phyloP scores from a whole-genome alignment of 1,139 yeast genomes.

The Candida albicans region DNA sequence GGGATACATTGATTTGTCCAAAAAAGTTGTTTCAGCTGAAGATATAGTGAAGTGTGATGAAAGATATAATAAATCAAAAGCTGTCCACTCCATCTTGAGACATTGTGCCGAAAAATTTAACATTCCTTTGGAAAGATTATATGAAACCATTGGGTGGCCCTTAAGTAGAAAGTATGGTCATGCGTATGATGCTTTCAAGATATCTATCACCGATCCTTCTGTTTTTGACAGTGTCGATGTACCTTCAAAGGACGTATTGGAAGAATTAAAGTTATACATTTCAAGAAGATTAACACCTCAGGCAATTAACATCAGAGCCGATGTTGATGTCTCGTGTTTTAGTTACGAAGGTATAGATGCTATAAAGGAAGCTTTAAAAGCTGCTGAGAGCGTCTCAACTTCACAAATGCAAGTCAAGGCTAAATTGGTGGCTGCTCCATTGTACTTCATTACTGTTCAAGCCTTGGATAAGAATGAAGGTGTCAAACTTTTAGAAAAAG shows the following conservation, averaged over 20 bases:
- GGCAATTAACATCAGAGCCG: constrained; percentile 96
- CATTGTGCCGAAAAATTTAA: constrained; percentile 98
- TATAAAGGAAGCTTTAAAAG: constrained; percentile 80
- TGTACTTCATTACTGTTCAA: constrained; percentile 90
- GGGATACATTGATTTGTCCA: constrained; percentile 95
- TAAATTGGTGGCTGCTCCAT: constrained; percentile 95
- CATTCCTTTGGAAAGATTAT: constrained; percentile 79
- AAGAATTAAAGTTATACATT: constrained; percentile 81
- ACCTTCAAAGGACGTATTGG: constrained; percentile 72
- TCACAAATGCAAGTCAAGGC: constrained; percentile 87
- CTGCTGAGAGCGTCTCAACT: constrained; percentile 83
- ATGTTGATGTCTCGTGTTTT: constrained; percentile 95
- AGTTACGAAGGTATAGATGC: constrained; percentile 98
- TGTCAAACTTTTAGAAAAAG: constrained; percentile 70
- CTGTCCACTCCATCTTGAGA: constrained; percentile 94
- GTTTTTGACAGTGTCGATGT: constrained; percentile 79
- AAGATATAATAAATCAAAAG: constrained; percentile 93
- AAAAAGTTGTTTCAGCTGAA: constrained; percentile 97
- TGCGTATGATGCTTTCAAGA: constrained; percentile 95
- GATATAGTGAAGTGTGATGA: constrained; percentile 98
- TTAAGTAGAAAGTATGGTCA: constrained; percentile 93
- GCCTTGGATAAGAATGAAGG: constrained; percentile 92
- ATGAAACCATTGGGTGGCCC: constrained; percentile 95
- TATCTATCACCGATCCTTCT: constrained; percentile 88
- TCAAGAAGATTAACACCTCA: constrained; percentile 95